Evolutionary conservation across 495 filamentous ascomycete genomes (phyloP).

Genomic region (Penicillium goetzii): DNA sequence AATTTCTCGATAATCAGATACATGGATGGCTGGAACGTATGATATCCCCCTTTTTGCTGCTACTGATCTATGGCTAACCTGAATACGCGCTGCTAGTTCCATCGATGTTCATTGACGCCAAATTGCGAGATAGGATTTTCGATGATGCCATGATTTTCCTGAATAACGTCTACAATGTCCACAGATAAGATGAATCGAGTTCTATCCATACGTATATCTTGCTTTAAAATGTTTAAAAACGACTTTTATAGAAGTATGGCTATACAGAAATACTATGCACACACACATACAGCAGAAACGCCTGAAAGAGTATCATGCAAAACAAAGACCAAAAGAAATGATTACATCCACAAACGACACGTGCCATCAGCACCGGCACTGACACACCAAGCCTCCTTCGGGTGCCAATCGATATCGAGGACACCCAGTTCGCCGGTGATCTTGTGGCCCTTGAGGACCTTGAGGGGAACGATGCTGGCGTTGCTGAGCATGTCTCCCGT

Average conservation of each 20-base stretch:
- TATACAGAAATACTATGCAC: constrained; percentile 41
- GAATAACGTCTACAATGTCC: neutral
- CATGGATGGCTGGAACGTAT: constrained; percentile 4
- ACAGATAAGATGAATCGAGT: neutral
- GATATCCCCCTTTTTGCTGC: neutral
- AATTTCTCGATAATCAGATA: neutral
- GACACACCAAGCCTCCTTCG: constrained; percentile 86
- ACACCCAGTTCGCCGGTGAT: constrained; percentile 79
- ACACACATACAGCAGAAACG: constrained; percentile 29
- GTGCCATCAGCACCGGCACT: constrained; percentile 94
- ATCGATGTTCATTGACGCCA: neutral
- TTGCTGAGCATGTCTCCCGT: constrained; percentile 93
- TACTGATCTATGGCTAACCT: neutral
- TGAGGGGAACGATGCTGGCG: constrained; percentile 92
- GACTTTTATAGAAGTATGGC: constrained; percentile 35
- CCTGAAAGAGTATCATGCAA: constrained; percentile 33
- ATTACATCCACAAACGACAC: constrained; percentile 74
- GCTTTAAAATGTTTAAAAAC: constrained; percentile 11
- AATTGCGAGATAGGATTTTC: neutral
- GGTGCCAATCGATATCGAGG: constrained; percentile 94
- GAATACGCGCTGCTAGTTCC: neutral
- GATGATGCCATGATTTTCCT: neutral
- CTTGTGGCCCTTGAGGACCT: constrained; percentile 89
- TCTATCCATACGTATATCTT: neutral
- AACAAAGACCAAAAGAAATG: constrained; percentile 17